Evolutionary conservation across 257 asterid species (phyloP).

Genomic region (Anisodus tanguticus): DNA sequence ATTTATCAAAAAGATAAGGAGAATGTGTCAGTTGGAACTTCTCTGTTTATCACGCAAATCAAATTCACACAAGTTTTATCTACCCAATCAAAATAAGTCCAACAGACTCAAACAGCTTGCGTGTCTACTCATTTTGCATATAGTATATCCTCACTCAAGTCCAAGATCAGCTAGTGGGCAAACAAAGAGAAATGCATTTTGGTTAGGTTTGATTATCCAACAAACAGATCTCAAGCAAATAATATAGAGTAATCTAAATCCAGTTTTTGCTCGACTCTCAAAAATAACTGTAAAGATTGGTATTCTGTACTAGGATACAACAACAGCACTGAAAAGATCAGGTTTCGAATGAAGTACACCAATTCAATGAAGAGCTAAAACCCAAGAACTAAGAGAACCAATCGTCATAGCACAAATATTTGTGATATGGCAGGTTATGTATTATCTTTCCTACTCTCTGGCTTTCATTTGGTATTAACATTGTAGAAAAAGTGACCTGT

Average conservation of each 20-base stretch:
- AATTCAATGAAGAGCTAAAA: not conserved
- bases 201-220: not conserved
- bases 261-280: not conserved
- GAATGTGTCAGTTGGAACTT: not conserved
- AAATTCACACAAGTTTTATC: conserved; percentile 6
- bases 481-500: not conserved
- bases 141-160: conserved; percentile 14
- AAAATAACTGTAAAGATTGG: not conserved
- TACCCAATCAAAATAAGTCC: conserved; percentile 17
- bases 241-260: not conserved
- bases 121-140: not conserved
- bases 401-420: not conserved
- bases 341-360: not conserved
- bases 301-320: not conserved
- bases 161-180: conserved; percentile 8
- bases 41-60: not conserved
- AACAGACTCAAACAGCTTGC: not conserved
- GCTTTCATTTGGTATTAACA: conserved; percentile 19
- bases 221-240: not conserved
- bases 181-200: not conserved
- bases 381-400: not conserved
- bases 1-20: not conserved
- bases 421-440: not conserved
- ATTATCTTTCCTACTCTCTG: not conserved
- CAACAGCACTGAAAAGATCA: not conserved